Percentiles rank a stretch among this genome's conserved stretches.
Evolutionary conservation across 202 grass and related monocot genomes (phyloP).

Genomic region (Setaria italica): DNA sequence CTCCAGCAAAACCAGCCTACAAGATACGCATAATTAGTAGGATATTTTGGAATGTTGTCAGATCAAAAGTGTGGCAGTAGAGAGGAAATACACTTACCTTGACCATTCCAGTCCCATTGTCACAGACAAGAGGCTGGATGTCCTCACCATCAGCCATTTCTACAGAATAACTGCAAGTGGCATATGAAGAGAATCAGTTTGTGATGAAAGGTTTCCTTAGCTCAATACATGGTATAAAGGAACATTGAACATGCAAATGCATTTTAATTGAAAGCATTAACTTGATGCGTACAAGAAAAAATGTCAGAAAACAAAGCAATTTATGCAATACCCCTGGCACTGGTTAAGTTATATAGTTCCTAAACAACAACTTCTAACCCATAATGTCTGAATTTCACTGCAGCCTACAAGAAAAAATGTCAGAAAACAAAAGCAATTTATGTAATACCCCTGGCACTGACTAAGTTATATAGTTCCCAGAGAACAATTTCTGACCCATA

Average conservation of each 20-base stretch:
- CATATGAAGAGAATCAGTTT: constrained; percentile 4
- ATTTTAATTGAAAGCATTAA: neutral
- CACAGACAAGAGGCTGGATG: constrained; percentile 83
- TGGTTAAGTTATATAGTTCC: no score
- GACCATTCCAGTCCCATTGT: constrained; percentile 91
- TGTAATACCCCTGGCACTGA: neutral
- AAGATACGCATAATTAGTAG: neutral
- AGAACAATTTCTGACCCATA: no score
- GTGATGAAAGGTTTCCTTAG: neutral
- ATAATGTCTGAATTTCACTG: no score
- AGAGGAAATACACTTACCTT: constrained; percentile 51
- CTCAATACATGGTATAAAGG: neutral
- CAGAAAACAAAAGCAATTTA: neutral
- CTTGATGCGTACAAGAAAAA: neutral
- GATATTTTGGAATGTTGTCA: neutral
- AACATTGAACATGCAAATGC: neutral
- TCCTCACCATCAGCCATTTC: constrained; percentile 82
- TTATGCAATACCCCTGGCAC: neutral
- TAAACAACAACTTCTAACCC: no score
- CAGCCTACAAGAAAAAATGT: neutral
- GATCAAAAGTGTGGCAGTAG: neutral
- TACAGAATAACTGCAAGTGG: constrained; percentile 46
- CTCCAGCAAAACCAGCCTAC: constrained; percentile 86
- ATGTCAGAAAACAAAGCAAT: neutral
- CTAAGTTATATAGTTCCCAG: no score